These are phyloP conservation scores for Stylosanthes scabra DNA, from an alignment of 331 rosid genomes.

Conservation along the genomic window DNA sequence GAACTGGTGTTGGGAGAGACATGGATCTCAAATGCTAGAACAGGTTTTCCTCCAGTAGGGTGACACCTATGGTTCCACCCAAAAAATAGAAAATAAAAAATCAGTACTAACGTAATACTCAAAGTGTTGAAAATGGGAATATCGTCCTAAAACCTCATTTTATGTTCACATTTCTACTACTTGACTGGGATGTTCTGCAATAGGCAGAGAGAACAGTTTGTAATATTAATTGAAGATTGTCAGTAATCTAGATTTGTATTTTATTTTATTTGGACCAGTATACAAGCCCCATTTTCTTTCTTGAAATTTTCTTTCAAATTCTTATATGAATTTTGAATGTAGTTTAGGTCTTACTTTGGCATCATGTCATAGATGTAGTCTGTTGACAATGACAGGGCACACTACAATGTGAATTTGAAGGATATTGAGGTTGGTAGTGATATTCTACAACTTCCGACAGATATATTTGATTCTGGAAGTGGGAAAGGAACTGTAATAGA, in stretches of 20 bases:
- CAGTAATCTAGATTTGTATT: slow-evolving; percentile 6
- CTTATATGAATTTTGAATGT: slow-evolving; percentile 27
- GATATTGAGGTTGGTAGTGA: slow-evolving; percentile 74
- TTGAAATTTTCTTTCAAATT: slow-evolving; percentile 19
- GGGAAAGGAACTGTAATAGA: slow-evolving; percentile 79
- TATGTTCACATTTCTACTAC: neutral
- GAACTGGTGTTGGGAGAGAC: too few relatives aligned
- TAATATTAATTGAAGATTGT: too few relatives aligned
- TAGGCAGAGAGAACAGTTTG: slow-evolving; percentile 21
- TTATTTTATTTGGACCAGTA: slow-evolving; percentile 1
- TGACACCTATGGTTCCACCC: too few relatives aligned
- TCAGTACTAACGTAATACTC: neutral
- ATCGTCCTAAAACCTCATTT: neutral
- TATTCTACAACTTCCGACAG: slow-evolving; percentile 69
- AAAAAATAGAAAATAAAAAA: too few relatives aligned
- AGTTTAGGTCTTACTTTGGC: slow-evolving; percentile 45
- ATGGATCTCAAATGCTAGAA: too few relatives aligned
- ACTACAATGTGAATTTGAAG: slow-evolving; percentile 82
- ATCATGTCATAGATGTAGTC: slow-evolving; percentile 46
- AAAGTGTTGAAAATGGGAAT: slow-evolving; percentile 22
- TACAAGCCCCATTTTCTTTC: neutral
- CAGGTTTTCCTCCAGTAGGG: too few relatives aligned
- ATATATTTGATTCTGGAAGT: slow-evolving; percentile 64
- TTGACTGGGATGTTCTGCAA: slow-evolving; percentile 24
- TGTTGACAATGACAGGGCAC: slow-evolving; percentile 67